phyloP scores from a whole-genome alignment of 495 filamentous ascomycete species.

The Barbatosphaeria neglecta region DNA sequence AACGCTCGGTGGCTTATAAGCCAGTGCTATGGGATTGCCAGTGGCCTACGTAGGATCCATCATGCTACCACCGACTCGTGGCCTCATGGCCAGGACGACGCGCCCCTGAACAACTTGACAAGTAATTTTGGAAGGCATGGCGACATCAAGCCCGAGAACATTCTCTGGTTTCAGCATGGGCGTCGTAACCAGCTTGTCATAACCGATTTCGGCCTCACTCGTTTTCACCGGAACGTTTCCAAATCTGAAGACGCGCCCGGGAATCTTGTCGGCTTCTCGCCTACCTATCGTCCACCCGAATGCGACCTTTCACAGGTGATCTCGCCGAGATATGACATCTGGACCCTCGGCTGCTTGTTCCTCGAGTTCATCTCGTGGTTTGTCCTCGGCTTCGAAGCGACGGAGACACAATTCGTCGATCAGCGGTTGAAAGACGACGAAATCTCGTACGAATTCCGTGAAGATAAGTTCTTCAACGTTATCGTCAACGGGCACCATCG shows the following conservation, averaged over 20 bases:
- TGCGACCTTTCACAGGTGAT: neutral
- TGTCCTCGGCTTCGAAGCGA: neutral
- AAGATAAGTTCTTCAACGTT: neutral
- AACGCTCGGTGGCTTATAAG: conserved; percentile 3
- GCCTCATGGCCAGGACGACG: neutral
- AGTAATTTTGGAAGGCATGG: conserved; percentile 8
- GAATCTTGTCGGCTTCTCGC: conserved; percentile 1
- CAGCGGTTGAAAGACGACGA: neutral
- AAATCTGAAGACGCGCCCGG: conserved; percentile 1
- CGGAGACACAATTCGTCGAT: neutral
- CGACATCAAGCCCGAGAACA: conserved; percentile 18
- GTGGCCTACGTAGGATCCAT: conserved; percentile 4
- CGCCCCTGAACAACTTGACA: neutral
- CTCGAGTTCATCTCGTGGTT: conserved; percentile 10
- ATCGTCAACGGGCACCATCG: neutral
- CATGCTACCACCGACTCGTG: neutral
- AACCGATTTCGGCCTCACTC: conserved; percentile 10
- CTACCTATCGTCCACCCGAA: conserved; percentile 3
- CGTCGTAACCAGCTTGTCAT: conserved; percentile 8
- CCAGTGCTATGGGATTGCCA: conserved; percentile 2
- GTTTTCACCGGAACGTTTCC: neutral
- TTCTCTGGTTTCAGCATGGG: conserved; percentile 6
- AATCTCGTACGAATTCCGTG: neutral
- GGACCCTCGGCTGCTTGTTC: conserved; percentile 10
- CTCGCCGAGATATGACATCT: conserved; percentile 10